Percentiles rank a stretch among this genome's conserved stretches.
phyloP scores from a whole-genome alignment of 73 alveolate species.

The Paramecium biaurelia region DNA sequence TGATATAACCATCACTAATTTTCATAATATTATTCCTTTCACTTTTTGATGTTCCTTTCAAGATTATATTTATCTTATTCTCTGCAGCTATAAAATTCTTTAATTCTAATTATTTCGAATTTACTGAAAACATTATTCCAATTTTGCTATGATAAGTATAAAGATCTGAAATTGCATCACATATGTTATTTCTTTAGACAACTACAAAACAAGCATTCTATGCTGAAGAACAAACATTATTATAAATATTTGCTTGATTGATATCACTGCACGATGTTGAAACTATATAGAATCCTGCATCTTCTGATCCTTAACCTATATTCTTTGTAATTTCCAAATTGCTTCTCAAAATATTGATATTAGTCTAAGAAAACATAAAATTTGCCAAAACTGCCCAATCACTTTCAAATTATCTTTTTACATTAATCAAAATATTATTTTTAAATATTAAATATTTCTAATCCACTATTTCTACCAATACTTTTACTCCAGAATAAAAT shows the following conservation, averaged over 20 bases:
- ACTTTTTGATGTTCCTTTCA: neutral
- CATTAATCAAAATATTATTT: neutral
- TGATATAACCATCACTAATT: neutral
- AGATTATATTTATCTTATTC: neutral
- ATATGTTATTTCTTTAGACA: neutral
- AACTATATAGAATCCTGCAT: conserved; percentile 6
- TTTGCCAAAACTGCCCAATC: conserved; percentile 26
- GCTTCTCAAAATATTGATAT: neutral
- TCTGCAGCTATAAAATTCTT: neutral
- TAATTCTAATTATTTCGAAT: neutral
- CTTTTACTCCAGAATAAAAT: neutral
- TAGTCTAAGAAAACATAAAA: neutral
- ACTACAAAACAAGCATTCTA: neutral
- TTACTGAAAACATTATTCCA: neutral
- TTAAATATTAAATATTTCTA: neutral
- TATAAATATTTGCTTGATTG: neutral
- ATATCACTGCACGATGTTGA: neutral
- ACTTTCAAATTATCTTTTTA: neutral
- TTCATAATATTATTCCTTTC: neutral
- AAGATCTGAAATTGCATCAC: neutral
- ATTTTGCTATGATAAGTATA: neutral
- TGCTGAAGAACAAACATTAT: conserved; percentile 5
- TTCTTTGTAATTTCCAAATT: neutral
- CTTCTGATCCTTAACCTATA: conserved; percentile 25
- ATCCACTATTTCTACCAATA: neutral